Percentiles rank a stretch among this genome's conserved stretches.
Conservation (phyloP, 1,284 basidiomycete species). For the Sporisorium scitamineum region DNA sequence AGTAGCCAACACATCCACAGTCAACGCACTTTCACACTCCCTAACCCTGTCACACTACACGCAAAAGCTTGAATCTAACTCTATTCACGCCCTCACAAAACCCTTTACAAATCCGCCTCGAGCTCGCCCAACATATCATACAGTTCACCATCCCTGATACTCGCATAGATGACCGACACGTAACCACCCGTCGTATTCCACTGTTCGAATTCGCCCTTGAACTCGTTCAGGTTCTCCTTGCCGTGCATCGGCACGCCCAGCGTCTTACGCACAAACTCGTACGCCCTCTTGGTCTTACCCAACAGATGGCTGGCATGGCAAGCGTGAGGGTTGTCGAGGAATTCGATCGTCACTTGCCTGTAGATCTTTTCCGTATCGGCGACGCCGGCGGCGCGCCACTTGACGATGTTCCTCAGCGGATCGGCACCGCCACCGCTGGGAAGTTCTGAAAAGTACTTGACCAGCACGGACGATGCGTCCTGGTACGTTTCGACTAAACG, state of each 20-base stretch:
- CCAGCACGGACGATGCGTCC: slow-evolving; percentile 53
- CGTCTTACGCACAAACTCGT: slow-evolving; percentile 60
- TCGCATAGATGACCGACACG: slow-evolving; percentile 52
- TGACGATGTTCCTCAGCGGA: slow-evolving; percentile 60
- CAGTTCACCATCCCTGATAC: slow-evolving; percentile 55
- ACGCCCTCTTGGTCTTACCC: slow-evolving; percentile 54
- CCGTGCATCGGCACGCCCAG: slow-evolving; percentile 65
- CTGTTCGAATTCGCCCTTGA: slow-evolving; percentile 50
- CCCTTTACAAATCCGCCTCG: slow-evolving; percentile 24
- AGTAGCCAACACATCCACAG: not conserved
- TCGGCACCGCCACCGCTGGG: slow-evolving; percentile 61
- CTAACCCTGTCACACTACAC: not conserved
- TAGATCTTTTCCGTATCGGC: slow-evolving; percentile 54
- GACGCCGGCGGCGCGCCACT: slow-evolving; percentile 56
- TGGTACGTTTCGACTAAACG: slow-evolving; percentile 59
- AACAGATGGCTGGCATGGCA: slow-evolving; percentile 60
- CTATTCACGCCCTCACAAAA: not conserved
- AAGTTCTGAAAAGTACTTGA: slow-evolving; percentile 59
- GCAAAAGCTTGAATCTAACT: no score
- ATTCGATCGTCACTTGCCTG: slow-evolving; percentile 50
- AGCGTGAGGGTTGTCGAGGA: slow-evolving; percentile 56
- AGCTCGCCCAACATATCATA: slow-evolving; percentile 50
- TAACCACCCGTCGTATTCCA: slow-evolving; percentile 53
- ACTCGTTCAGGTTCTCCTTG: slow-evolving; percentile 59
- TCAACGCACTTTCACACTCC: not conserved